These are phyloP conservation scores for Penicillium bialowiezense DNA, from an alignment of 495 filamentous ascomycete genomes.

Conservation along the genomic window DNA sequence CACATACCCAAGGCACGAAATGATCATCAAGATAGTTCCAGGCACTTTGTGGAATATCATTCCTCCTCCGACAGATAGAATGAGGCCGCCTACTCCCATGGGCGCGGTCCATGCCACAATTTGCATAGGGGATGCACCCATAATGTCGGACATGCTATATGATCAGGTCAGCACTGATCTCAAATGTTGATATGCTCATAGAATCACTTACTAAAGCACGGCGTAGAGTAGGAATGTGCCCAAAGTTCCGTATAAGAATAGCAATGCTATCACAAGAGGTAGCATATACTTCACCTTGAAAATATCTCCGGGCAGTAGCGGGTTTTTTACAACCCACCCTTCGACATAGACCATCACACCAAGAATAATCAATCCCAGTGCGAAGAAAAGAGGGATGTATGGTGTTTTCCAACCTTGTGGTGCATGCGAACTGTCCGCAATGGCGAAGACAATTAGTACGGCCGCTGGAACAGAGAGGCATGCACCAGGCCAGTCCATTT, in stretches of 20 bases:
- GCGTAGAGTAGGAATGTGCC: conserved; percentile 77
- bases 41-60: conserved; percentile 74
- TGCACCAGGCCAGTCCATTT: conserved; percentile 72
- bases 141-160: conserved; percentile 60
- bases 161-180: conserved; percentile 5
- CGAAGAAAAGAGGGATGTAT: conserved; percentile 49
- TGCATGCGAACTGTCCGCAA: conserved; percentile 72
- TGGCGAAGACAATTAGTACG: conserved; percentile 71
- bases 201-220: conserved; percentile 67
- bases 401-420: conserved; percentile 69
- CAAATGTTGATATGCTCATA: too few relatives aligned
- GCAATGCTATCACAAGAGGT: conserved; percentile 61
- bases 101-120: conserved; percentile 78
- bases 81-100: conserved; percentile 70
- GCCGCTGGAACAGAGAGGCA: conserved; percentile 62
- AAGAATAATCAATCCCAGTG: conserved; percentile 56
- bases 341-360: conserved; percentile 66
- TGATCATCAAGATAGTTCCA: conserved; percentile 65
- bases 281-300: conserved; percentile 73
- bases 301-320: conserved; percentile 71
- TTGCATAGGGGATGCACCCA: conserved; percentile 63
- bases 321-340: conserved; percentile 68
- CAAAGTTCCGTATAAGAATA: conserved; percentile 73
- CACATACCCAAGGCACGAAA: conserved; percentile 65
- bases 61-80: conserved; percentile 69